Evolutionary conservation across 768 basidiomycete genomes (phyloP), one percentile per base, ranked within the genome.

Genomic region (Porphyrellus cyaneotinctus): DNA sequence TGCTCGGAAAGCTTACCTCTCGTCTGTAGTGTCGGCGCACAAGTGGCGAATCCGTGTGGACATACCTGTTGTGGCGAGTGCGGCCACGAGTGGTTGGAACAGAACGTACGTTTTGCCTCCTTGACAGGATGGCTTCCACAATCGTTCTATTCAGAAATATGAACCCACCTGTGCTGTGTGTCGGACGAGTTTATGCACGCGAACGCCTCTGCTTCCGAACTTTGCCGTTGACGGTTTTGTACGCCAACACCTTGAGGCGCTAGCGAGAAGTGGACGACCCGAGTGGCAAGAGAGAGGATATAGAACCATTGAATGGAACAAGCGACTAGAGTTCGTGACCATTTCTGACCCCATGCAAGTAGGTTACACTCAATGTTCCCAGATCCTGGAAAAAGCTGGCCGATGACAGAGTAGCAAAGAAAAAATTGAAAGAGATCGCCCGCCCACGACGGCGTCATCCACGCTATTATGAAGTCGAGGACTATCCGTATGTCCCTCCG

Each of bases 61-160:
- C 88, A 90, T 62, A 82, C 79, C 23, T 79, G 78, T 54, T 90
- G 88, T 52, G 88, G 83, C 9, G 75, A 79, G 37, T 90, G 88
- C 61, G 80, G 79, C 12, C 75, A 78, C 68, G 66, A 73, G 51
- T 89, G 87, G 87, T 70, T 81, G 47, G 59, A 62, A 36, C 73
- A 76, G 60, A 80, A 78, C 50, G 85, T 84, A 53, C 39, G 78
- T 33, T 13, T 37, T 20, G 4, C 15, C 20, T 41, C 20, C 63
- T 11, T 39, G 38, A 9, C 26, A 23, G 31, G 24, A 30, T 43
- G 45, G 26, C 20, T 32, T 53, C 44, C 24, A 44, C 45, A 43
- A 43, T 13, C 24, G 7, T 47, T 57, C 45, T 38, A 38, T 51
- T 35, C 63, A 75, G 74, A 70, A 70, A 69, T 67, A 62, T 37